Evolutionary conservation across 2,329 filamentous ascomycete species (phyloP).

Genomic region (Aspergillus niger): DNA sequence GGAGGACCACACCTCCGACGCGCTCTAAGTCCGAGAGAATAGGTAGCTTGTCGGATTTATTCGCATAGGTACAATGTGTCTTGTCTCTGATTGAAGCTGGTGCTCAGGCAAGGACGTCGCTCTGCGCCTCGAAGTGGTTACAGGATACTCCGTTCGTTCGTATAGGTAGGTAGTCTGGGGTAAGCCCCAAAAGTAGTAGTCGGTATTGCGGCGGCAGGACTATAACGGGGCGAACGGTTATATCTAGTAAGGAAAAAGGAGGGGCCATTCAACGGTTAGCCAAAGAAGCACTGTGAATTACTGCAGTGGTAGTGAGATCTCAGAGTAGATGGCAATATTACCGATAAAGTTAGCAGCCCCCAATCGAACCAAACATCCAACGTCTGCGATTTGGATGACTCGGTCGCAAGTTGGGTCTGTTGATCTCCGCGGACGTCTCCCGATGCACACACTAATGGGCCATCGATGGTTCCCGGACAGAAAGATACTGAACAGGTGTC

Average conservation of each 20-base stretch:
- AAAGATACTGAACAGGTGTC: slow-evolving; percentile 2
- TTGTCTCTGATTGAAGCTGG: not conserved
- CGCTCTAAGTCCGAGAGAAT: not conserved
- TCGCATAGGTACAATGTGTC: not conserved
- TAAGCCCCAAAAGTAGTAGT: not conserved
- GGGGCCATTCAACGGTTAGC: not conserved
- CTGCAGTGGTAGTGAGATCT: not conserved
- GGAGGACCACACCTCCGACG: not conserved
- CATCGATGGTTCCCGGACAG: not conserved
- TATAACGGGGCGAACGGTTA: not conserved
- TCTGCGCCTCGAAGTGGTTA: not conserved
- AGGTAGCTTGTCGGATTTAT: not conserved
- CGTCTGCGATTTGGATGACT: not conserved
- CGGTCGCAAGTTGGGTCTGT: not conserved
- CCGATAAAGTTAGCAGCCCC: not conserved
- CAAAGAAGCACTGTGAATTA: not conserved
- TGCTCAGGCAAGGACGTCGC: not conserved
- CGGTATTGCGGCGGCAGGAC: not conserved
- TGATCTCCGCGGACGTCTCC: not conserved
- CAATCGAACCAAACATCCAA: not conserved
- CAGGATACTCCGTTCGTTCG: not conserved
- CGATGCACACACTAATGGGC: not conserved
- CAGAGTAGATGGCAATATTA: not conserved
- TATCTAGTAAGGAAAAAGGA: not conserved
- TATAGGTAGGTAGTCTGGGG: not conserved